Evolutionary conservation across 129 eudicot genomes (phyloP).

Genomic region (Chrysanthemum seticuspe): DNA sequence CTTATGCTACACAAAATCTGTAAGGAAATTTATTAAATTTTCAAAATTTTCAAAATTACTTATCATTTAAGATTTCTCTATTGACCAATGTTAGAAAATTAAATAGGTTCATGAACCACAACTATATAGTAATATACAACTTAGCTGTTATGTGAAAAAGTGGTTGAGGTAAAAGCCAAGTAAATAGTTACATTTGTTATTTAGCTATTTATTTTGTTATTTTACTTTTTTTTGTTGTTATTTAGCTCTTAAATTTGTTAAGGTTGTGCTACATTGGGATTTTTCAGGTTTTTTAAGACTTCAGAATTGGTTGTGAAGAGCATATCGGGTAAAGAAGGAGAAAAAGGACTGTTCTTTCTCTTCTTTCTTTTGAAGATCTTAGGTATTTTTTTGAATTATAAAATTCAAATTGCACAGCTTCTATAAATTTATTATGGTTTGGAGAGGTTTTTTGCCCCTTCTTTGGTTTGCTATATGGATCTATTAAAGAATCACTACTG

Average conservation of each 20-base stretch:
- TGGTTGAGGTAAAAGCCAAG: slow-evolving; percentile 2
- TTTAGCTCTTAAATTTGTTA: background rate
- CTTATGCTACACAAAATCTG: no score
- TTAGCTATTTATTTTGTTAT: slow-evolving; percentile 2
- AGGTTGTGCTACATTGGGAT: background rate
- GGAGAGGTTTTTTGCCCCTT: background rate
- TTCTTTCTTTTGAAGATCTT: slow-evolving; percentile 12
- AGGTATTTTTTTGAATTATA: background rate
- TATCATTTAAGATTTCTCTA: background rate
- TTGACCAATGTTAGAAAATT: background rate
- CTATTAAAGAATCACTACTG: no score
- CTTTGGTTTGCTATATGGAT: no score
- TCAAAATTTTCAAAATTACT: background rate
- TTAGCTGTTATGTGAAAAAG: background rate
- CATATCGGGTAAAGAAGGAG: background rate
- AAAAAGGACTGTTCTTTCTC: background rate
- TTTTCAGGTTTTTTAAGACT: slow-evolving; percentile 3
- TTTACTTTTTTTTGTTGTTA: background rate
- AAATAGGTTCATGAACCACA: no score
- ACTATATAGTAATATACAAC: background rate
- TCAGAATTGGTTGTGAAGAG: background rate
- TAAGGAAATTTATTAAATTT: no score
- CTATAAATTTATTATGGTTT: no score
- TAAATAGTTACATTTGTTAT: background rate
- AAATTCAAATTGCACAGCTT: no score